Percentiles rank a stretch among this genome's conserved stretches.
Evolutionary conservation across 345 rosid genomes (phyloP).

Genomic region (Eucalyptus regnans): DNA sequence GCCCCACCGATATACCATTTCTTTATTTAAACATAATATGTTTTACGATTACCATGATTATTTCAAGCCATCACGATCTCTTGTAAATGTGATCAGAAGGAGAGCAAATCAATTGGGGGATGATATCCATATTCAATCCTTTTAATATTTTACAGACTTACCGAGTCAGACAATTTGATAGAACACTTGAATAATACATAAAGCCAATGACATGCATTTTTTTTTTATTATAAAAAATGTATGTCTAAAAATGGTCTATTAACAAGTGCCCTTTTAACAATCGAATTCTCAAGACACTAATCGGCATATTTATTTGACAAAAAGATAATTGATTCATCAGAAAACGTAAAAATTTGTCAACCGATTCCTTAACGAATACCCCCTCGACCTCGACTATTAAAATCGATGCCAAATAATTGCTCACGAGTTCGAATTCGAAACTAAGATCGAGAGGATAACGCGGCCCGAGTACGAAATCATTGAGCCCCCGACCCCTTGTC

Average conservation of each 20-base stretch:
- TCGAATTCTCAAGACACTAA: neutral
- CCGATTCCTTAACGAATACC: rapidly evolving
- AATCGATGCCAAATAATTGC: neutral
- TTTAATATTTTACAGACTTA: neutral
- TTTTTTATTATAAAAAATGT: rapidly evolving
- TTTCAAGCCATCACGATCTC: neutral
- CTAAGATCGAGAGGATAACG: neutral
- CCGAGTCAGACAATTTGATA: rapidly evolving
- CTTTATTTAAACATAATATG: neutral
- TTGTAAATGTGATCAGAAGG: neutral
- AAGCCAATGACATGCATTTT: rapidly evolving
- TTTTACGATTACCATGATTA: rapidly evolving
- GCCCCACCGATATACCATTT: rapidly evolving
- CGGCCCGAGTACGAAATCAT: neutral
- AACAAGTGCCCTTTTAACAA: rapidly evolving
- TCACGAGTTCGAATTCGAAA: neutral
- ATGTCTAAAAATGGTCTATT: neutral
- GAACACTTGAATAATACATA: rapidly evolving
- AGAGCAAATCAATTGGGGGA: neutral
- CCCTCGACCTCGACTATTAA: neutral
- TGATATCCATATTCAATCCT: neutral
- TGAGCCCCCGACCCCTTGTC: neutral
- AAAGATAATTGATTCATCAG: neutral
- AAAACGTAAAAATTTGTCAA: rapidly evolving
- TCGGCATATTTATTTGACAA: rapidly evolving